A percentile compares a stretch with the other conserved stretches of the same genome.
Conservation (phyloP, 257 asterid genomes). For the Solanum dulcamara region DNA sequence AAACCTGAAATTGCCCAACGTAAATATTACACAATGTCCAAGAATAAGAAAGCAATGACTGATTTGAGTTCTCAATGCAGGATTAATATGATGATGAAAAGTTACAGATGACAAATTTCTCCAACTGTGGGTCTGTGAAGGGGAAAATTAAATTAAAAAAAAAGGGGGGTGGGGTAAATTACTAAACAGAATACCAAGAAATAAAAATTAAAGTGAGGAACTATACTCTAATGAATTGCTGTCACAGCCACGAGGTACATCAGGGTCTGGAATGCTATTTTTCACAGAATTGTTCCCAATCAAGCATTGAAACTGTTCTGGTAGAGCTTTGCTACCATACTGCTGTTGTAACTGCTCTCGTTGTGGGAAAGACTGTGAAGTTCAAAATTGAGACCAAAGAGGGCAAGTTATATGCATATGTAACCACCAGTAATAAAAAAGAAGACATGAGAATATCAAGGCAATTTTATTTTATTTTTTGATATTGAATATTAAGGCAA, state of each 20-base stretch:
- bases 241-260: constrained; percentile 83
- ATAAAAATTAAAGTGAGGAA: constrained; percentile 9
- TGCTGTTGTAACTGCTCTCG: constrained; percentile 76
- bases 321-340: constrained; percentile 39
- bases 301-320: constrained; percentile 37
- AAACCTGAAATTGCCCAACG: constrained; percentile 44
- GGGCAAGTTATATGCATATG: background rate
- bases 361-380: constrained; percentile 51
- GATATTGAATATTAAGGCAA: background rate
- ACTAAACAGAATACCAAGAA: constrained; percentile 3
- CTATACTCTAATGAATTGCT: constrained; percentile 75
- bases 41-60: background rate
- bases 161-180: too few species aligned
- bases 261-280: constrained; percentile 72
- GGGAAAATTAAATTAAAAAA: background rate
- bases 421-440: background rate
- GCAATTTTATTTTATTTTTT: too few species aligned
- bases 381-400: background rate
- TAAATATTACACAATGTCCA: background rate
- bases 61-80: background rate
- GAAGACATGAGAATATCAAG: background rate
- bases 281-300: constrained; percentile 54
- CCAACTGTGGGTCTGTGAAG: background rate
- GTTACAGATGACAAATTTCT: background rate
- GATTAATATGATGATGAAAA: background rate